Evolutionary conservation across 169 alveolate species (phyloP).

Genomic region (Cyclospora cayetanensis): DNA sequence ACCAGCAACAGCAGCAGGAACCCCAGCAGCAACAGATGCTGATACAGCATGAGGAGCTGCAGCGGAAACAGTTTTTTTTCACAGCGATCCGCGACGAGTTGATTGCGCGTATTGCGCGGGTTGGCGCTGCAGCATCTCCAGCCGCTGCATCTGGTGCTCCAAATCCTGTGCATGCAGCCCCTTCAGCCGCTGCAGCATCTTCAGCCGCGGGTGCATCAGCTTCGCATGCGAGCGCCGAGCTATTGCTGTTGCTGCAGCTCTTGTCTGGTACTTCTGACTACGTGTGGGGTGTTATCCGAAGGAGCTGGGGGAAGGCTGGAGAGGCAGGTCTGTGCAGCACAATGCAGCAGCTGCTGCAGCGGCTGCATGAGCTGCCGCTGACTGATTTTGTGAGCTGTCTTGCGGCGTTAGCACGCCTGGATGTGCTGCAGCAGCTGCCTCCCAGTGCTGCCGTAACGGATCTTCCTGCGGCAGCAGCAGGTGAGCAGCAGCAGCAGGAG

Average conservation of each 20-base stretch:
- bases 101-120: background rate
- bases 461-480: background rate
- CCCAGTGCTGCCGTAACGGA: background rate
- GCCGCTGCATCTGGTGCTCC: background rate
- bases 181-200: background rate
- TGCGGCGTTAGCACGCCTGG: background rate
- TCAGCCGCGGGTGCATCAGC: background rate
- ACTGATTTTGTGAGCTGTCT: background rate
- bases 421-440: slow-evolving; percentile 23
- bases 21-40: background rate
- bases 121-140: background rate
- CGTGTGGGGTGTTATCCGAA: background rate
- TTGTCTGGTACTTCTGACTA: background rate
- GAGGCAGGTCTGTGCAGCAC: background rate
- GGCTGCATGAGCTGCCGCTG: background rate
- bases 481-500: background rate
- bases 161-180: background rate
- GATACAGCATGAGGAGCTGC: too few species aligned
- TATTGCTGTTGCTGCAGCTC: background rate
- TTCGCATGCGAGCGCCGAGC: background rate
- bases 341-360: background rate
- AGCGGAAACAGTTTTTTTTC: background rate
- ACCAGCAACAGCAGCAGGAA: background rate
- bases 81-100: background rate
- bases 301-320: background rate